These are phyloP conservation scores for Conoideocrella luteorostrata DNA, from an alignment of 2,329 filamentous ascomycete species.

Conservation along the genomic window DNA sequence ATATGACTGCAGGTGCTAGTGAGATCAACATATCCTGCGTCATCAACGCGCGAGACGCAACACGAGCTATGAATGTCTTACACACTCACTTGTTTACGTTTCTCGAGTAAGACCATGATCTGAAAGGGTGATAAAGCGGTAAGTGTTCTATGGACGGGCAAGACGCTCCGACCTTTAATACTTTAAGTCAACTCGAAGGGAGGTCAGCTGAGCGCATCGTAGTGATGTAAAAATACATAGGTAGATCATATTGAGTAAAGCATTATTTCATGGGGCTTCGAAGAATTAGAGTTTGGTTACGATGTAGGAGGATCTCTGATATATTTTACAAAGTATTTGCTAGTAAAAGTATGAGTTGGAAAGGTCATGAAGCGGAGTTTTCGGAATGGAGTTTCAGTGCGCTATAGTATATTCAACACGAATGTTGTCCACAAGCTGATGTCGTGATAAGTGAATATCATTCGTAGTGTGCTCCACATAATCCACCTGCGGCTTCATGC, in stretches of 20 bases:
- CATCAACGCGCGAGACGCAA: constrained; percentile 84
- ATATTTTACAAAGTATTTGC: not conserved
- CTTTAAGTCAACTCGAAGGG: not conserved
- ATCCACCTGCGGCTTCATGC: no score
- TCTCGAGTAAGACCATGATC: constrained; percentile 52
- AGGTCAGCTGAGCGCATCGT: no score
- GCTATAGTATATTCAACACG: no score
- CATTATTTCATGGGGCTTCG: no score
- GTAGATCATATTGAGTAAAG: no score
- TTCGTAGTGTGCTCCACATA: no score
- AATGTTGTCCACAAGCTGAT: no score
- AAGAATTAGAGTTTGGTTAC: no score
- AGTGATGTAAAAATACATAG: no score
- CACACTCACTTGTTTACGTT: constrained; percentile 97
- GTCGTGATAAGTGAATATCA: no score
- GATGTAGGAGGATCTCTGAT: not conserved
- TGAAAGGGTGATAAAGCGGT: not conserved
- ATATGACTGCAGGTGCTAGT: constrained; percentile 62
- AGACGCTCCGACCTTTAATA: not conserved
- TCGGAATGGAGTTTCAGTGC: not conserved
- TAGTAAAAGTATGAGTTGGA: not conserved
- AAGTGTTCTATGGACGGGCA: not conserved
- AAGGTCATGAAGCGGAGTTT: not conserved
- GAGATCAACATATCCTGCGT: constrained; percentile 99
- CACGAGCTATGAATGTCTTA: constrained; percentile 89